Evolutionary conservation across 306 rosid genomes (phyloP).

Genomic region (Sindora glabra): DNA sequence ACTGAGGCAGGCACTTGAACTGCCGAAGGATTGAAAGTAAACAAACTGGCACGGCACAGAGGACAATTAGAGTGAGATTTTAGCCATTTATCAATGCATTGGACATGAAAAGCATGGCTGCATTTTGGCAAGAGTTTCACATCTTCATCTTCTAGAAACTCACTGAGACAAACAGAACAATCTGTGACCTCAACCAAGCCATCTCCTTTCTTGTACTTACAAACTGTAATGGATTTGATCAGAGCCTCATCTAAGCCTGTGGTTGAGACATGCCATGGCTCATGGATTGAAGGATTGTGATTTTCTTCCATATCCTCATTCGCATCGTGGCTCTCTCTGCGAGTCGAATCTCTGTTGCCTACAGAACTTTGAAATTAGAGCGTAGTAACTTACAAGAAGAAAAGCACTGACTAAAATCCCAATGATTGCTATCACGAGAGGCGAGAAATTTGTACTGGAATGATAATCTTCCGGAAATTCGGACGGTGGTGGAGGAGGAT

Average conservation of each 20-base stretch:
- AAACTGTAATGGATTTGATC: slow-evolving; percentile 60
- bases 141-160: slow-evolving; percentile 67
- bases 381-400: slow-evolving; percentile 75
- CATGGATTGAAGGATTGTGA: slow-evolving; percentile 50
- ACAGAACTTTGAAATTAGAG: slow-evolving; percentile 78
- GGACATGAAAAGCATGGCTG: slow-evolving; percentile 82
- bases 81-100: slow-evolving; percentile 91
- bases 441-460: slow-evolving; percentile 61
- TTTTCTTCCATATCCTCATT: slow-evolving; percentile 41
- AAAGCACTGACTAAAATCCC: slow-evolving; percentile 83
- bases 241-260: slow-evolving; percentile 74
- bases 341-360: slow-evolving; percentile 29
- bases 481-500: slow-evolving; percentile 75
- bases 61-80: slow-evolving; percentile 89
- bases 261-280: slow-evolving; percentile 59
- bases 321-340: slow-evolving; percentile 13
- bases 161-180: slow-evolving; percentile 87
- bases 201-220: slow-evolving; percentile 70
- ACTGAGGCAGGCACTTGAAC: slow-evolving; percentile 12
- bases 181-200: slow-evolving; percentile 64
- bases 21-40: slow-evolving; percentile 30
- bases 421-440: slow-evolving; percentile 76
- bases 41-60: slow-evolving; percentile 65
- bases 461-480: slow-evolving; percentile 53
- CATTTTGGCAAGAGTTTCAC: slow-evolving; percentile 80